These are phyloP conservation scores for Aspergillus terreus DNA, from an alignment of 2,329 filamentous ascomycete species.

Conservation along the genomic window DNA sequence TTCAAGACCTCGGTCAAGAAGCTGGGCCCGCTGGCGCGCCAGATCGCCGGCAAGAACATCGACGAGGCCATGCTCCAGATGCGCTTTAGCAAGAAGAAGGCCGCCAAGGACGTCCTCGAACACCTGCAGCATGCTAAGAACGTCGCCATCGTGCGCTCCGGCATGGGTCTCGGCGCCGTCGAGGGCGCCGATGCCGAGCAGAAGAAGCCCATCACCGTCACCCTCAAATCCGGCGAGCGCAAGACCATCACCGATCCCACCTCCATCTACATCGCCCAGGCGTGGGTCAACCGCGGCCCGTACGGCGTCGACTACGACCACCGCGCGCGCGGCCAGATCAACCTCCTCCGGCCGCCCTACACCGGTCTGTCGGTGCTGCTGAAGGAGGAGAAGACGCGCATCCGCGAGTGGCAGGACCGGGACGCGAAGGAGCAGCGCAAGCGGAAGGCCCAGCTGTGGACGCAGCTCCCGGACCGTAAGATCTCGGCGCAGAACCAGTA, in stretches of 20 bases:
- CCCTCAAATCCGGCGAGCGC: slow-evolving; percentile 70
- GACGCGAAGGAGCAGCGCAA: slow-evolving; percentile 73
- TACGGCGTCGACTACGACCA: slow-evolving; percentile 62
- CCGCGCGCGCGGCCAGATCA: slow-evolving; percentile 70
- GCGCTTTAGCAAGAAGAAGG: slow-evolving; percentile 92
- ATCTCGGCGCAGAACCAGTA: slow-evolving; percentile 82
- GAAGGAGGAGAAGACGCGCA: slow-evolving; percentile 89
- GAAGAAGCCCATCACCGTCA: slow-evolving; percentile 54
- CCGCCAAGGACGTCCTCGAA: slow-evolving; percentile 71
- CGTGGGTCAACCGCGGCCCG: slow-evolving; percentile 81
- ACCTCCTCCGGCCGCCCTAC: slow-evolving; percentile 65
- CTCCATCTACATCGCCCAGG: slow-evolving; percentile 85
- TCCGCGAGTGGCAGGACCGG: slow-evolving; percentile 74
- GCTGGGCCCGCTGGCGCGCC: slow-evolving; percentile 75
- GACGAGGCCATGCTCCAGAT: slow-evolving; percentile 94
- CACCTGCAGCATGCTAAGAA: slow-evolving; percentile 80
- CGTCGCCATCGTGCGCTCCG: slow-evolving; percentile 70
- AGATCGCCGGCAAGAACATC: slow-evolving; percentile 89
- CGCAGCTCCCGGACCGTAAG: slow-evolving; percentile 79
- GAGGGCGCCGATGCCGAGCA: slow-evolving; percentile 18
- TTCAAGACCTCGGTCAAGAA: slow-evolving; percentile 91
- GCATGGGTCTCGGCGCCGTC: slow-evolving; percentile 68
- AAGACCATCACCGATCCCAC: slow-evolving; percentile 69
- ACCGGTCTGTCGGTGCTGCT: slow-evolving; percentile 76
- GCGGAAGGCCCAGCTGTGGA: slow-evolving; percentile 74